Base-by-base conservation (phyloP, 441 rosid species). In the Melastoma candidum region DNA sequence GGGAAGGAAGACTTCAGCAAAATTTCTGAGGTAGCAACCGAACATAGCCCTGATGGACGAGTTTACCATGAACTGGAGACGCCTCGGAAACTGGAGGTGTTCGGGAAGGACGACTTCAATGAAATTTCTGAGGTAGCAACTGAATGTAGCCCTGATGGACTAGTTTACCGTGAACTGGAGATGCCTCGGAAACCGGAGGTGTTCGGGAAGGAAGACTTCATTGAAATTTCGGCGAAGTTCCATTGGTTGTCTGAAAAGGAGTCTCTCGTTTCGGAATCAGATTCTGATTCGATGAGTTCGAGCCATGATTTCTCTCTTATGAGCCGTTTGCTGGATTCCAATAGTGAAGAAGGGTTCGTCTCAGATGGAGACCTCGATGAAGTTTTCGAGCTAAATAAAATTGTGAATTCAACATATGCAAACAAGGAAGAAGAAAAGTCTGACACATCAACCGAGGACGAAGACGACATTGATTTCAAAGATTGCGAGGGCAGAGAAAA, bases 351-450 rank as follows among this genome's bases (percentile, higher is more conserved):
- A 46, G 81, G 71, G 47, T 80, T 81, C 59, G 58, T 80, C 17
- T 75, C 90, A 2, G 88, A 86, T 47, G 64, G 58, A 3, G 85
- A 84, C 65, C 76, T 74, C 48, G 76, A 69, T 29, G 76, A 71
- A 29, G 61, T 41, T 2, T 49, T 47, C 14, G 60, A 67, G 29
- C 39, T 46, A 68, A 48, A 6, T 11, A 3, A 3, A 17, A 41
- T 54, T n/a, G 25, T 13, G 39, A n/a, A 44, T 13, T 45, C 13
- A 43, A 32, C 29, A 12, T 44, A 25, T 25, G 5, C 43, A 11
- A 26, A 0, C 6, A 43, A 0, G 67, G 68, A 29, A 58, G 11
- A 26, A 43, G 71, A 68, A 32, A 68, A 71, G 57, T 46, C 76
- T n/a, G 13, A 50, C 48, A 32, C 63, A 47, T 13, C 57, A 44